A percentile compares a stretch with the other conserved stretches of the same genome.
phyloP scores from a whole-genome alignment of 1,139 yeast species.

The Lizanozyma gosingica region DNA sequence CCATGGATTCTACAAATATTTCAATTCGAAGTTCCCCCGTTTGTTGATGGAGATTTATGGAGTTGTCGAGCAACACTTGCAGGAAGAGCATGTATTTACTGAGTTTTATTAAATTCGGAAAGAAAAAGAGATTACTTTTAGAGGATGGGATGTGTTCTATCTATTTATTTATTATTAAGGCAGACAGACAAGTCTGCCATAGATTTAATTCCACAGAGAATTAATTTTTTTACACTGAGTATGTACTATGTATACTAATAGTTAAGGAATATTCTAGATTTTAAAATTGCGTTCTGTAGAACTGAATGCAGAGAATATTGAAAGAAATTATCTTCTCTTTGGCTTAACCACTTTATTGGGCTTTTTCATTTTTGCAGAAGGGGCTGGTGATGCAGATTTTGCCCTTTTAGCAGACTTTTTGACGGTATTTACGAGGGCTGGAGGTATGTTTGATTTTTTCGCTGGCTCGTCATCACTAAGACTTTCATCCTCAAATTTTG shows the following conservation, averaged over 20 bases:
- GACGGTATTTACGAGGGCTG: no score
- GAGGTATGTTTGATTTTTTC: neutral
- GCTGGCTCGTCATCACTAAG: constrained; percentile 5
- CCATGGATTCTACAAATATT: constrained; percentile 72
- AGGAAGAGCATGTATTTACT: constrained; percentile 51
- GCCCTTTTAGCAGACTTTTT: neutral
- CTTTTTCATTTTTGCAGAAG: neutral
- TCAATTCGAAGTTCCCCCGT: constrained; percentile 65
- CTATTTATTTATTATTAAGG: no score
- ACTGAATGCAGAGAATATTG: no score
- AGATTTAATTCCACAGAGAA: no score
- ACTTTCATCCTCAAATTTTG: constrained; percentile 33
- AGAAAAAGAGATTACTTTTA: no score
- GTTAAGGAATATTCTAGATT: no score
- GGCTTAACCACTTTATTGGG: neutral
- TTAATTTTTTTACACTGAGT: no score
- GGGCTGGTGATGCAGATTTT: neutral
- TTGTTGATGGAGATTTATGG: constrained; percentile 68
- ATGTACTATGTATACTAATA: no score
- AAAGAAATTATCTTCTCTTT: no score
- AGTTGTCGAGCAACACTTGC: constrained; percentile 49
- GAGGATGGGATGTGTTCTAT: no score
- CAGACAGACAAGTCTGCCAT: no score
- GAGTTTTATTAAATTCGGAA: constrained; percentile 42
- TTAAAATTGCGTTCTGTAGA: no score